Evolutionary conservation across 108 stramenopile genomes (phyloP), one percentile per base, ranked within the genome.

Genomic region (Discostella stelligeroides): DNA sequence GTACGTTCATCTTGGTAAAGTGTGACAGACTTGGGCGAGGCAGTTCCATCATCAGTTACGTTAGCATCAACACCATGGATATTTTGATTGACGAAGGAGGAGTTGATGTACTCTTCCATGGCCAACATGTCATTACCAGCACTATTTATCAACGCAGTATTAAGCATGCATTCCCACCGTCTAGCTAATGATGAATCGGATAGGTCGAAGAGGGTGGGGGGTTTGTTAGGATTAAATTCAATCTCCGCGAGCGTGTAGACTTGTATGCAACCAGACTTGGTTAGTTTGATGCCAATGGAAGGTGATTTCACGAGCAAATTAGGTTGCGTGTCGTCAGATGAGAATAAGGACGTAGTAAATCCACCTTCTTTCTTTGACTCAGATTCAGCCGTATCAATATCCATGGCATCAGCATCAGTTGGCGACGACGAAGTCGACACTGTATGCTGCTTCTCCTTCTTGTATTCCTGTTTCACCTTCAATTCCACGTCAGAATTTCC

Each of bases 141-240:
- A 45, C 76, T 76, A 4, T 81, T 79, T 18, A 66, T 27, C n/a
- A 76, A 9, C 15, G 88, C 88, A 25, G 81, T 84, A 17, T 88
- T 82, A 9, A 75, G 57, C 80, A 90, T 85, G 10, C 38, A 63
- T 30, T 83, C 76, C 92, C 92, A 94, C 27, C 92, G 84, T 21
- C 62, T 64, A 20, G 72, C 82, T 3, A 94, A 79, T 28, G 71
- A 69, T 24, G 63, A 50, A 66, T 94, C 87, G 13, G 84, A 76
- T 28, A 81, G 80, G 9, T 76, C 54, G 21, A 39, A 27, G 53
- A 78, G 46, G 8, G 62, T 39, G n/a, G 81, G 72, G 45, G 47
- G 60, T 60, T 58, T 86, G 81, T 53, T 63, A 39, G 14, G 49
- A 49, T 65, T 63, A 21, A 73, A 73, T 50, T 73, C 61, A 34